Evolutionary conservation across 2,329 filamentous ascomycete genomes (phyloP).

Genomic region (Dactylellina parvicollis): DNA sequence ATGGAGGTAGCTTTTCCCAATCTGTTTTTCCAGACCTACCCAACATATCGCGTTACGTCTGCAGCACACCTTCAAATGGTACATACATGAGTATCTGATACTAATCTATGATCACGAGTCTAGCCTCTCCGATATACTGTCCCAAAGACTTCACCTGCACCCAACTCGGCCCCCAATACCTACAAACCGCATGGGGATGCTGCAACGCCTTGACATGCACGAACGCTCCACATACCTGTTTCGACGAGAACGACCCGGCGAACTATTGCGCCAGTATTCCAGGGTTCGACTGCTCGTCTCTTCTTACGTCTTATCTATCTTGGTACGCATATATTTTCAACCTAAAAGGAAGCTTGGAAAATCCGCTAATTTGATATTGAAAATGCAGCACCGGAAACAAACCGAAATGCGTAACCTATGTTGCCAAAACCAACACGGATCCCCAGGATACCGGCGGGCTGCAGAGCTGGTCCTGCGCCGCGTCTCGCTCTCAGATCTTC

Average conservation of each 20-base stretch:
- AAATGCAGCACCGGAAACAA: conserved; percentile 20
- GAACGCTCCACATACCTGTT: conserved; percentile 25
- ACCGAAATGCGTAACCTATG: conserved; percentile 37
- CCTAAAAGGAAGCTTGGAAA: too few species aligned
- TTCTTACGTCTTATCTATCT: conserved; percentile 16
- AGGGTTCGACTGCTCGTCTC: conserved; percentile 6
- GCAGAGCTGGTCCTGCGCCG: conserved; percentile 29
- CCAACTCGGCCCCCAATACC: not conserved
- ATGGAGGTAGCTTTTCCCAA: conserved; percentile 23
- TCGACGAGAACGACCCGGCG: conserved; percentile 9
- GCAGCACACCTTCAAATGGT: not conserved
- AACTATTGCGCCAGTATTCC: conserved; percentile 10
- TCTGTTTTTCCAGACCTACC: not conserved
- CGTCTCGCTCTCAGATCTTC: conserved; percentile 17
- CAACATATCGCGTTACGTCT: too few species aligned
- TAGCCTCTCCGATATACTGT: conserved; percentile 43
- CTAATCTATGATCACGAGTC: conserved; percentile 16
- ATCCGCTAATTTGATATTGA: not conserved
- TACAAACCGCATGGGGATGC: conserved; percentile 30
- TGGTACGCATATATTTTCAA: conserved; percentile 14
- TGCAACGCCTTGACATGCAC: conserved; percentile 16
- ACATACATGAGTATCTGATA: too few species aligned
- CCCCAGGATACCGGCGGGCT: conserved; percentile 12
- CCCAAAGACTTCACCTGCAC: conserved; percentile 27
- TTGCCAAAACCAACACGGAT: conserved; percentile 28